A percentile compares a stretch with the other conserved stretches of the same genome.
phyloP scores from a whole-genome alignment of 139 green algal genomes.

The Chlorella sp. region DNA sequence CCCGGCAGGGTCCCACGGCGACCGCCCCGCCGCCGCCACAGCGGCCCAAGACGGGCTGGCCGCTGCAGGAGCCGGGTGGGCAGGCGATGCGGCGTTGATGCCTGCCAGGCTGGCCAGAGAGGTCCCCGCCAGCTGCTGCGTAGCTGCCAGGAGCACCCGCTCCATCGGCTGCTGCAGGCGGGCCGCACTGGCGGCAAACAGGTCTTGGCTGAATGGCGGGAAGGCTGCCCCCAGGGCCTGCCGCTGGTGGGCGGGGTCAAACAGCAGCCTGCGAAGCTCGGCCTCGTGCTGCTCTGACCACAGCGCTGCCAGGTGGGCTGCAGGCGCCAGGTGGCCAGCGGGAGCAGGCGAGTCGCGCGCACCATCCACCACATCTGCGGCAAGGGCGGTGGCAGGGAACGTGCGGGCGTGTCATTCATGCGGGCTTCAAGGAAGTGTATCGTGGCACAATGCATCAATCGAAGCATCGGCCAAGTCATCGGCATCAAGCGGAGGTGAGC shows the following conservation, averaged over 20 bases:
- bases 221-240: background rate
- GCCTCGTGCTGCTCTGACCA: background rate
- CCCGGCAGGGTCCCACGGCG: background rate
- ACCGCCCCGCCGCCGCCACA: background rate
- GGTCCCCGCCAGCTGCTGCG: background rate
- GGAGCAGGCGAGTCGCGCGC: too few relatives aligned
- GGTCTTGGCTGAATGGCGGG: background rate
- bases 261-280: background rate
- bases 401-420: too few relatives aligned
- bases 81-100: background rate
- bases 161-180: slow-evolving; percentile 13
- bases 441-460: too few relatives aligned
- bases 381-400: too few relatives aligned
- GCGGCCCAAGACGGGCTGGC: background rate
- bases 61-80: background rate
- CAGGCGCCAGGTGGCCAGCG: background rate
- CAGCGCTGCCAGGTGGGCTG: background rate
- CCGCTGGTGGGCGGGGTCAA: background rate
- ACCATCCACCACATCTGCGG: too few relatives aligned
- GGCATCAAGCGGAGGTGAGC: too few relatives aligned
- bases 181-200: background rate
- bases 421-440: too few relatives aligned
- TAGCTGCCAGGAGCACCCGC: slow-evolving; percentile 1
- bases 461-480: too few relatives aligned
- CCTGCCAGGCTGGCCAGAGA: background rate